Evolutionary conservation across 1,139 yeast species (phyloP).

Genomic region (Nakaseomyces delphensis): DNA sequence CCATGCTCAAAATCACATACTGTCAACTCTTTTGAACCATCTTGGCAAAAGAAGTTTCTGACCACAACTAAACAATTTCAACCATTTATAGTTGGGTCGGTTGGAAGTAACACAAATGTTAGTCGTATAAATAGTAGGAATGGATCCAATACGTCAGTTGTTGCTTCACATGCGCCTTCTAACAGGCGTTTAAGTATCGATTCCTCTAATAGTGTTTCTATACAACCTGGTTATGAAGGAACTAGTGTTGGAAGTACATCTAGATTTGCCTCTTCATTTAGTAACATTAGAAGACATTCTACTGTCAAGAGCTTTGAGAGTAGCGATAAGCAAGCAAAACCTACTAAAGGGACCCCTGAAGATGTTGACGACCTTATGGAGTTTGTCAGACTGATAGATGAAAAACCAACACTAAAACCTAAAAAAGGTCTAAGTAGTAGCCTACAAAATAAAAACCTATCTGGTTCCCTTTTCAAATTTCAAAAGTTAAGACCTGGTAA

Average conservation of each 20-base stretch:
- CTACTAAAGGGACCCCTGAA: slow-evolving; percentile 13
- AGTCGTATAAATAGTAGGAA: slow-evolving; percentile 31
- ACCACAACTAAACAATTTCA: slow-evolving; percentile 35
- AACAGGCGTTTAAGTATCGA: slow-evolving; percentile 30
- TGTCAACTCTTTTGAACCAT: slow-evolving; percentile 15
- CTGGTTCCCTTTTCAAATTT: slow-evolving; percentile 39
- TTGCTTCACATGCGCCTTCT: slow-evolving; percentile 22
- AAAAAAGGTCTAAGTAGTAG: slow-evolving; percentile 32
- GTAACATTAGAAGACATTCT: slow-evolving; percentile 33
- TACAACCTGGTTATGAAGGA: slow-evolving; percentile 20
- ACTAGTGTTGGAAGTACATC: slow-evolving; percentile 34
- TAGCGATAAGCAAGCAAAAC: slow-evolving; percentile 18
- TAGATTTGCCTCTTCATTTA: slow-evolving; percentile 35
- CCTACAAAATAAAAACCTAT: slow-evolving; percentile 23
- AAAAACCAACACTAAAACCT: slow-evolving; percentile 48
- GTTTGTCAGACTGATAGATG: slow-evolving; percentile 75
- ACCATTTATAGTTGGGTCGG: slow-evolving; percentile 56
- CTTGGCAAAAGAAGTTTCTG: slow-evolving; percentile 20
- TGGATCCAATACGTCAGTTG: slow-evolving; percentile 35
- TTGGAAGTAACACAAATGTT: slow-evolving; percentile 37
- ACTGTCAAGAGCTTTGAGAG: slow-evolving; percentile 32
- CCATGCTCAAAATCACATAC: slow-evolving; percentile 21
- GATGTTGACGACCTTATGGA: slow-evolving; percentile 61
- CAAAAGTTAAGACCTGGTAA: slow-evolving; percentile 42
- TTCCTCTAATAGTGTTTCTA: slow-evolving; percentile 12